phyloP scores from a whole-genome alignment of 2,329 filamentous ascomycete genomes.

The Neopestalotiopsis rosae region DNA sequence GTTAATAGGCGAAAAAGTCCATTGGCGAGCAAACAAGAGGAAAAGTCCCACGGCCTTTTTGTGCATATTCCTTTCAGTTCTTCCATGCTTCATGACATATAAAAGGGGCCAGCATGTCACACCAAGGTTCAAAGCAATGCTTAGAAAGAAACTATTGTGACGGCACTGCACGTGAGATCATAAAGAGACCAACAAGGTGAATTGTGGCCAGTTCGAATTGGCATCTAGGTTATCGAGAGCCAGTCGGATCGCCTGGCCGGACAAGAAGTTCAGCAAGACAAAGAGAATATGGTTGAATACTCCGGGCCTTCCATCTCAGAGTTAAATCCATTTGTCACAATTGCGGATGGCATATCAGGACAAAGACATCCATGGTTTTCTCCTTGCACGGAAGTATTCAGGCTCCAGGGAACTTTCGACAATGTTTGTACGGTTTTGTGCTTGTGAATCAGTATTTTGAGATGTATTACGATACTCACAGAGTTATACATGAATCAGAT shows the following conservation, averaged over 20 bases:
- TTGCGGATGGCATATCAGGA: not conserved
- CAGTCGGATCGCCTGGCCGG: not conserved
- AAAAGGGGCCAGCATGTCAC: not conserved
- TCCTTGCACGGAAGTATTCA: not conserved
- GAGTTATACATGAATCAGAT: not conserved
- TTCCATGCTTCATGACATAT: not conserved
- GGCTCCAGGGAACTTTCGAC: not conserved
- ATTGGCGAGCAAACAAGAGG: not conserved
- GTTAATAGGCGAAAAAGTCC: not conserved
- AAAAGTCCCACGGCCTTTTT: not conserved
- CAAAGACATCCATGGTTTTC: not conserved
- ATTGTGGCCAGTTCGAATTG: not conserved
- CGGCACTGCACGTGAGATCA: not conserved
- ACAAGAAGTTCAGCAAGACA: not conserved
- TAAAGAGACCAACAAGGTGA: not conserved
- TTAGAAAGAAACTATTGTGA: slow-evolving; percentile 11
- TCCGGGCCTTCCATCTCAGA: not conserved
- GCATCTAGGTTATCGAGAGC: not conserved
- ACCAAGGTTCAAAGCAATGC: slow-evolving; percentile 3
- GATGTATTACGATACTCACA: not conserved
- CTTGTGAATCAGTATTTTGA: not conserved
- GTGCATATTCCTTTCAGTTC: slow-evolving; percentile 2
- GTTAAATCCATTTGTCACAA: not conserved
- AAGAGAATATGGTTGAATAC: not conserved
- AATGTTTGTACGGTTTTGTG: not conserved